Evolutionary conservation across 768 basidiomycete species (phyloP), one percentile per base, ranked within the genome.

Genomic region (Phylloporus sp.): DNA sequence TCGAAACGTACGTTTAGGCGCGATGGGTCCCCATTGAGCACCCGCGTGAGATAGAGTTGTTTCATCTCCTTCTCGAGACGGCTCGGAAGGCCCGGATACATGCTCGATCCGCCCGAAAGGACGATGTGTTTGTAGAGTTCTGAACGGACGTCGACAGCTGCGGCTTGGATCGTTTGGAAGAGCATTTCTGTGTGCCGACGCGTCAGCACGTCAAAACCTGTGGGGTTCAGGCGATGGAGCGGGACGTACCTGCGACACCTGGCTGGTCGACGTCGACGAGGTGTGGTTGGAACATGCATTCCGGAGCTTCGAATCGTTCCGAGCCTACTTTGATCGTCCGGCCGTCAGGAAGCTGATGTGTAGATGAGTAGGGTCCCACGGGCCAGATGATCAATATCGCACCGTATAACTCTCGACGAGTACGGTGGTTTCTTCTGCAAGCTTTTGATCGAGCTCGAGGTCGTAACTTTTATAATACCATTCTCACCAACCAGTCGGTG

Each of bases 261-360:
- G 92, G 91, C 62, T 96, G 94, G 65, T 99, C 96, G 38, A 98
- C 73, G 59, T 99, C 95, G 37, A 98, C 93, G 4, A 99, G 78
- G 66, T 95, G 90, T 18, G 96, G 96, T 65, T 99, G 95, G 84
- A 99, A 98, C 92, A 98, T 93, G 71, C 96, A 98, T 70, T 99
- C 96, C 6, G 96, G 95, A 11, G 95, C 96, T 69, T 98, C 95
- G 62, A 97, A 99, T 11, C 96, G 87, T 66, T 99, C 96, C 0
- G 93, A 91, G 23, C 95, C 96, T 50, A 98, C 92, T 75, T 95
- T 96, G 78, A 98, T 96, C 13, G 76, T 80, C 44, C 96, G 89
- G 1, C 96, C 96, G 60, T 98, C 96, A 15, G 93, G 92, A 36
- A 96, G 83, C 90, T 94, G 57, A 7, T 15, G 14, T 20, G 33